Base-by-base conservation (phyloP, 371 early-diverging fungal genomes). In the Rhizopus stolonifer region DNA sequence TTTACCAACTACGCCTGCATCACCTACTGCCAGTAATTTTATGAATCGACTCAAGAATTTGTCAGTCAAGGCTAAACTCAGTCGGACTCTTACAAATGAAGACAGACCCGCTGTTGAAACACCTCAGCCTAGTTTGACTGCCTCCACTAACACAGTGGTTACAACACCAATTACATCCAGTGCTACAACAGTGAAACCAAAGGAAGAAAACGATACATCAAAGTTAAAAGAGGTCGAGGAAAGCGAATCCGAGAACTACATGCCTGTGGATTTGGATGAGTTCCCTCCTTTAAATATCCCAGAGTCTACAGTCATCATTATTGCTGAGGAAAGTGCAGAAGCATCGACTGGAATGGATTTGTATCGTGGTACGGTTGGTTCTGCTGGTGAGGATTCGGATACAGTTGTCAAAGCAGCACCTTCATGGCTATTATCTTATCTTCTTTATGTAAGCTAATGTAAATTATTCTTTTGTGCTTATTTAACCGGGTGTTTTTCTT, bases 251-350 rank as follows among this genome's bases (percentile, higher is more conserved):
- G 65, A 54, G 25, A 60, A 63, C 1, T 81, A 78, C 46, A 67
- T 68, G 14, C 79, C 77, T 14, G 73, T 78, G n/a, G 58, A 70
- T 8, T 26, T 62, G 10, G 58, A 69, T 29, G 86, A 88, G 18
- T 78, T 73, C 23, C 91, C 91, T 1, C 75, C 74, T 8, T 61
- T 90, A 25, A 47, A 57, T 7, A 72, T 94, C 10, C 90, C 92
- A 4, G 65, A 80, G 1, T 72, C 80, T 25, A 85, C 88, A 0
- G 82, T 84, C 4, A 72, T 94, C 2, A 77, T 89, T 24, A 79
- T 93, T 21, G 82, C 87, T 2, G 93, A 92, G 64, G 92, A 92
- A 49, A 85, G 86, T 11, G 77, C 83, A 7, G 92, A 91, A 43
- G 90, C 88, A n/a, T 84, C 88, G 0, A 82, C 83, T 11, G 84